Evolutionary conservation across 192 early-diverging fungal species (phyloP).

Genomic region (Phlyctochytrium bullatum): DNA sequence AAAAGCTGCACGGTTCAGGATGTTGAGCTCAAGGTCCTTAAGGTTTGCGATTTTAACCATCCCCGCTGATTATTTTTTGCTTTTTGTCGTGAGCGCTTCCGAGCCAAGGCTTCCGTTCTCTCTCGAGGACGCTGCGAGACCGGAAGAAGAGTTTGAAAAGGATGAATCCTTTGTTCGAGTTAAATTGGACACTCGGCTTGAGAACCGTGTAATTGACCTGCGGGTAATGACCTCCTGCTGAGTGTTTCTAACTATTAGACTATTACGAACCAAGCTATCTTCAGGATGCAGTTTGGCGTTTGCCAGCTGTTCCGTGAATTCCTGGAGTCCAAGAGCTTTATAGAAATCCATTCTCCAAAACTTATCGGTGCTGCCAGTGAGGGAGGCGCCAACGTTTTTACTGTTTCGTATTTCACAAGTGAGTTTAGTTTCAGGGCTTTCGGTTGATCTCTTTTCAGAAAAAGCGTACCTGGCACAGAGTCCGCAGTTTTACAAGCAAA

Average conservation of each 20-base stretch:
- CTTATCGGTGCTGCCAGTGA: slow-evolving; percentile 88
- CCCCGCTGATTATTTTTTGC: slow-evolving; percentile 11
- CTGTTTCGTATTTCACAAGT: slow-evolving; percentile 95
- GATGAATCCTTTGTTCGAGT: slow-evolving; percentile 72
- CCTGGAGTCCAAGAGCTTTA: slow-evolving; percentile 73
- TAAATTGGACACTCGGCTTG: slow-evolving; percentile 84
- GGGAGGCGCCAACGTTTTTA: slow-evolving; percentile 98
- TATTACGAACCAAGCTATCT: slow-evolving; percentile 94
- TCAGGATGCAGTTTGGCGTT: slow-evolving; percentile 94
- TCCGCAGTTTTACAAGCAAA: slow-evolving; percentile 99
- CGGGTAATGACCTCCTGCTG: slow-evolving; percentile 47
- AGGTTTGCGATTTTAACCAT: slow-evolving; percentile 40
- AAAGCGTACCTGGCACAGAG: slow-evolving; percentile 95
- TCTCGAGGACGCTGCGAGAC: slow-evolving; percentile 86
- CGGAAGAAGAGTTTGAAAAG: slow-evolving; percentile 75
- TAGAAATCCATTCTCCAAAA: slow-evolving; percentile 99
- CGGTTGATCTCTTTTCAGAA: slow-evolving; percentile 39
- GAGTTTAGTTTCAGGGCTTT: slow-evolving; percentile 34
- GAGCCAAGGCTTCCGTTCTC: slow-evolving; percentile 79
- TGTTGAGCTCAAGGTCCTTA: slow-evolving; percentile 83
- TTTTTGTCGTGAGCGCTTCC: slow-evolving; percentile 73
- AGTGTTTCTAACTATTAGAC: slow-evolving; percentile 55
- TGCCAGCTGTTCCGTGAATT: slow-evolving; percentile 95
- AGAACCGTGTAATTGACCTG: slow-evolving; percentile 93
- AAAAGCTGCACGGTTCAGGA: slow-evolving; percentile 90